Percentiles rank a stretch among this genome's conserved stretches.
Conservation (phyloP, 768 basidiomycete genomes). For the Paxillus rubicundulus region DNA sequence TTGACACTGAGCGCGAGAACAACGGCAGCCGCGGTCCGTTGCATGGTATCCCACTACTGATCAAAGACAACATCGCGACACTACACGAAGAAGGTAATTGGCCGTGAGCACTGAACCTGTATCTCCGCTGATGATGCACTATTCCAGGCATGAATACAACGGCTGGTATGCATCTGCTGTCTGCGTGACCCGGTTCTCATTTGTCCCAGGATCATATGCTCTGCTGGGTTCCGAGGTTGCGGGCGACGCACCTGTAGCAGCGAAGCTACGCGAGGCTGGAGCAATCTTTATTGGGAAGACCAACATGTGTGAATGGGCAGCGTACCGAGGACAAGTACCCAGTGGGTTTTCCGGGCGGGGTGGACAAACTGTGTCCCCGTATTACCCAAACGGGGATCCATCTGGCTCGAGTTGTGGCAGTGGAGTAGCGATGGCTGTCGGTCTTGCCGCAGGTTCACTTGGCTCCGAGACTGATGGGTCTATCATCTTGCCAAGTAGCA, state of each 20-base stretch:
- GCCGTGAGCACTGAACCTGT: no score
- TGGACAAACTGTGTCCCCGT: conserved; percentile 43
- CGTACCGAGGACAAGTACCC: conserved; percentile 37
- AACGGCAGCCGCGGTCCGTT: conserved; percentile 46
- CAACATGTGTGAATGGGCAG: conserved; percentile 43
- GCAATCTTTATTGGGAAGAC: conserved; percentile 43
- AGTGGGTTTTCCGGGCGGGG: conserved; percentile 46
- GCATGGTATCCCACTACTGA: conserved; percentile 57
- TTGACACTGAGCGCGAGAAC: conserved; percentile 51
- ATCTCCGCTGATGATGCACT: not conserved
- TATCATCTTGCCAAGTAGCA: conserved; percentile 42
- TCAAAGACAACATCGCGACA: conserved; percentile 49
- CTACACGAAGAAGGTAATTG: conserved; percentile 20
- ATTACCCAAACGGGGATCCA: conserved; percentile 41
- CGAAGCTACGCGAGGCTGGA: conserved; percentile 32
- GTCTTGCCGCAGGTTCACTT: conserved; percentile 42
- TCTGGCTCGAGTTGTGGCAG: conserved; percentile 44
- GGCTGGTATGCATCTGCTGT: conserved; percentile 32
- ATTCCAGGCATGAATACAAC: conserved; percentile 48
- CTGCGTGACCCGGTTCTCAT: conserved; percentile 1
- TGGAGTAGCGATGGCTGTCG: conserved; percentile 43
- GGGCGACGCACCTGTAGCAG: conserved; percentile 34
- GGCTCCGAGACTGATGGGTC: conserved; percentile 51
- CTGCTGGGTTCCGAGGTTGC: conserved; percentile 39
- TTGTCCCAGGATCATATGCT: conserved; percentile 32